Conservation (phyloP, 257 asterid species). For the Solanum pennellii region DNA sequence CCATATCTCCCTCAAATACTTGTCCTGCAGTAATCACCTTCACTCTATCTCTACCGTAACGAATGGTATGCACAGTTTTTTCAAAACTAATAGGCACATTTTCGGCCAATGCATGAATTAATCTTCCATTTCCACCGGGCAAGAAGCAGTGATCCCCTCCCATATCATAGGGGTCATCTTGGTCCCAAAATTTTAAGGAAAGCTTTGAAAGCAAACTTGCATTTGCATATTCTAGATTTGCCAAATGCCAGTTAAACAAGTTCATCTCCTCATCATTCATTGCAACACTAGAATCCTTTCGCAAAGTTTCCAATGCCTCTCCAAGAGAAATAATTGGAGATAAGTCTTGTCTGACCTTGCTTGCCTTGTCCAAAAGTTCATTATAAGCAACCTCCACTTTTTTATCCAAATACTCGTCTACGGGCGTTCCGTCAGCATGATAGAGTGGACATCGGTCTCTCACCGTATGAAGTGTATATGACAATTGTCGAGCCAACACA, state of each 20-base stretch:
- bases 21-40: neutral
- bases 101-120: neutral
- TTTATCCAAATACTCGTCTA: neutral
- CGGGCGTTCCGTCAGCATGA: neutral
- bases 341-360: neutral
- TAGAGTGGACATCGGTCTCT: neutral
- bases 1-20: neutral
- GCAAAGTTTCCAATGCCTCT: neutral
- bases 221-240: neutral
- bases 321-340: neutral
- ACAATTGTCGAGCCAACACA: neutral
- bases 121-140: neutral
- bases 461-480: neutral
- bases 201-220: neutral
- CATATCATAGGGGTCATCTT: neutral
- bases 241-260: neutral
- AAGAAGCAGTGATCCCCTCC: neutral
- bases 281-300: neutral
- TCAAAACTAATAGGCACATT: neutral
- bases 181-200: neutral
- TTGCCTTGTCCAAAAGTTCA: neutral
- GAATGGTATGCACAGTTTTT: neutral
- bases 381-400: neutral
- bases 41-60: neutral
- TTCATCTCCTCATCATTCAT: neutral